A percentile compares a stretch with the other conserved stretches of the same genome.
Evolutionary conservation across 148 eudicot species (phyloP).

Genomic region (Tetragonia tetragonoides): DNA sequence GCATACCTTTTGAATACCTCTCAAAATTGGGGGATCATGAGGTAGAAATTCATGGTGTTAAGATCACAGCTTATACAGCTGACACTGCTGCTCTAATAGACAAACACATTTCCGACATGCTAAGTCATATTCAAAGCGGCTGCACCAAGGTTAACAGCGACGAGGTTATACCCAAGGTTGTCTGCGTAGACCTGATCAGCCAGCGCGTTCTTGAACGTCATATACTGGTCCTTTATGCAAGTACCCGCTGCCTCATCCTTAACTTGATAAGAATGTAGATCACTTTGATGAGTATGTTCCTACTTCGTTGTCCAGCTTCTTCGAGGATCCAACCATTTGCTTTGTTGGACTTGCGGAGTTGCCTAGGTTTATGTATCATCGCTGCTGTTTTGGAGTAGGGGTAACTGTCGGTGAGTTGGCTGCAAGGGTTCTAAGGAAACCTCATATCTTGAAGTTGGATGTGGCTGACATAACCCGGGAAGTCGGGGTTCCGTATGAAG

Average conservation of each 20-base stretch:
- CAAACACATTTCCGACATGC: neutral
- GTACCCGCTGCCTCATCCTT: constrained; percentile 10
- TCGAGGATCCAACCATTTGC: constrained; percentile 1
- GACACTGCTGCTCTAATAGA: neutral
- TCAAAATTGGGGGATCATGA: neutral
- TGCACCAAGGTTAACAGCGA: too few species aligned
- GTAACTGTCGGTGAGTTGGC: neutral
- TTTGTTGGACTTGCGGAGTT: constrained; percentile 9
- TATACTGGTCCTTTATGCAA: neutral
- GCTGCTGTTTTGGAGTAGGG: neutral
- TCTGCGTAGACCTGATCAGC: constrained; percentile 4
- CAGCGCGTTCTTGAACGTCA: too few species aligned
- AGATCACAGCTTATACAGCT: neutral
- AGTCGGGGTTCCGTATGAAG: neutral
- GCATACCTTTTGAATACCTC: neutral
- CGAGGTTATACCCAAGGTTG: constrained; percentile 1
- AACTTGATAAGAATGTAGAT: neutral
- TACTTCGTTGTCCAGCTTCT: neutral
- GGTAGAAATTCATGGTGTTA: neutral
- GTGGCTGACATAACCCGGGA: neutral
- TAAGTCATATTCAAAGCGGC: neutral
- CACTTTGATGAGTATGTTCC: neutral
- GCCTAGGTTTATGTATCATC: too few species aligned
- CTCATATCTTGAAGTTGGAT: neutral
- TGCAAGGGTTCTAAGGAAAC: neutral